Evolutionary conservation across 1,284 basidiomycete species (phyloP), one percentile per base, ranked within the genome.

Genomic region (Hortiboletus rubellus): DNA sequence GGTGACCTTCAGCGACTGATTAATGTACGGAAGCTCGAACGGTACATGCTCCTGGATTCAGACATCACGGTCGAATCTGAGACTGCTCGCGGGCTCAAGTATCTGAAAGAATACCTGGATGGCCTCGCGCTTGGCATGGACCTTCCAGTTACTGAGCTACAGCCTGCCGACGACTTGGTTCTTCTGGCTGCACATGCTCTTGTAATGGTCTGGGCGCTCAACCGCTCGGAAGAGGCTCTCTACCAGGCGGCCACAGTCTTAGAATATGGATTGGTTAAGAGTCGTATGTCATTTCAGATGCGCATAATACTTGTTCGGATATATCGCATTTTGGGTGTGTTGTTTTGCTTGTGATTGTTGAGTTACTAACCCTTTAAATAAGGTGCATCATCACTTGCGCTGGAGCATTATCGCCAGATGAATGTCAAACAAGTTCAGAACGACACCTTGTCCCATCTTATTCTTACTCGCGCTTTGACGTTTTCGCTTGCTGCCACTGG

Each of bases 81-180:
- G 71, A 68, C 70, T 5, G 66, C 71, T 9, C 78, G 81, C 17
- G 84, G 81, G 12, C 63, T 74, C 30, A 68, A 78, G 37, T 91
- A 87, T 67, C 70, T 81, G 10, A 72, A 77, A 56, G 78, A 81
- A 47, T 94, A 94, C 65, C 71, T 86, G 34, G 76, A 82, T 3
- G 87, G 81, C 9, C 79, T 95, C 15, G 74, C 79, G 17, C 75
- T 92, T 4, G 92, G 91, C 45, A 74, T 76, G 50, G 76, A 80
- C 52, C 78, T 95, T 22, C 82, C 87, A 2, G 72, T 79, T 5
- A 91, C 91, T 0, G 94, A 96, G 64, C 78, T 94, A 46, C 94
- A 96, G 66, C 91, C 89, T 17, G 90, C 85, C 3, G 94, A 96
- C 66, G 94, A 96, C 65, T 79, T 96, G 33, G 87, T 82, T 10